phyloP scores from a whole-genome alignment of 1,284 basidiomycete species.

The Porphyrellus sp. region DNA sequence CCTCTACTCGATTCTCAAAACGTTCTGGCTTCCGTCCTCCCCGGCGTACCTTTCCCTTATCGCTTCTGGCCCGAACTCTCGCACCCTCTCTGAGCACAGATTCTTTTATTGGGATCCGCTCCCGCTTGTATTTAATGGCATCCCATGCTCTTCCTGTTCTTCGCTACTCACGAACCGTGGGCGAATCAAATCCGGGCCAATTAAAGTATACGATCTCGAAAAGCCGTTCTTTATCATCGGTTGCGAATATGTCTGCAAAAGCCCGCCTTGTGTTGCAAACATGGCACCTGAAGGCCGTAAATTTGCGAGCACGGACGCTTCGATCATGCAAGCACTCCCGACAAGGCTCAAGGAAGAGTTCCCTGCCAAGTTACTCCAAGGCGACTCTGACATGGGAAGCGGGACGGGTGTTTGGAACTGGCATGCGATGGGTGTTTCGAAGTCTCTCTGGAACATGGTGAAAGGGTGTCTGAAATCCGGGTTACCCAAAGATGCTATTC shows the following conservation, averaged over 20 bases:
- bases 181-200: constrained; percentile 63
- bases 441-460: constrained; percentile 66
- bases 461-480: constrained; percentile 52
- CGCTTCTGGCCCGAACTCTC: constrained; percentile 61
- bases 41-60: constrained; percentile 71
- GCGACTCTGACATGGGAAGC: constrained; percentile 52
- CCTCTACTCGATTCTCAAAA: constrained; percentile 68
- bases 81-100: constrained; percentile 63
- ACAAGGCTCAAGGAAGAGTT: constrained; percentile 65
- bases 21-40: constrained; percentile 74
- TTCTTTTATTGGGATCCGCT: constrained; percentile 80
- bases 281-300: constrained; percentile 50
- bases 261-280: constrained; percentile 40
- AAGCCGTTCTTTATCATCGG: constrained; percentile 76
- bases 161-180: constrained; percentile 58
- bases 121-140: constrained; percentile 72
- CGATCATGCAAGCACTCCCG: constrained; percentile 65
- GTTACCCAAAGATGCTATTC: constrained; percentile 54
- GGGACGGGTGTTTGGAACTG: constrained; percentile 65
- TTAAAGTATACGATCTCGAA: constrained; percentile 72
- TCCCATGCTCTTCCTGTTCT: constrained; percentile 61
- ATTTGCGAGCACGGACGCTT: constrained; percentile 65
- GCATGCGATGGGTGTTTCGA: constrained; percentile 65
- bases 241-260: constrained; percentile 69
- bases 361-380: constrained; percentile 56